Evolutionary conservation across 345 rosid genomes (phyloP).

Genomic region (Boechera retrofracta): DNA sequence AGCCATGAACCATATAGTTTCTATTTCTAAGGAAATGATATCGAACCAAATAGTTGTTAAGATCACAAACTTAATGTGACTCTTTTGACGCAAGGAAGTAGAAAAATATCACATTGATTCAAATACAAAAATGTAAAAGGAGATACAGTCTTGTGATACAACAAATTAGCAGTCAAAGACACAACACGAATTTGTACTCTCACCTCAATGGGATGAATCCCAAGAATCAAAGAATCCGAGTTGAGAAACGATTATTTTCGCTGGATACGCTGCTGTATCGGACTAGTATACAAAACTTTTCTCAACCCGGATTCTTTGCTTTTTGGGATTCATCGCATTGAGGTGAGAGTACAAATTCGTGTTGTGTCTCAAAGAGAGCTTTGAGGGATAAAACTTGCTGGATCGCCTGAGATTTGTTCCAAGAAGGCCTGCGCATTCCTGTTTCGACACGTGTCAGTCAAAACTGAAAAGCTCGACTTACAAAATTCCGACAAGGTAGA

Average conservation of each 20-base stretch:
- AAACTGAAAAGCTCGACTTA: not conserved
- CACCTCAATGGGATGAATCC: not conserved
- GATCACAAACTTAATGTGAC: not conserved
- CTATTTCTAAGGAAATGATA: too few species aligned
- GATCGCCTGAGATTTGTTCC: conserved; percentile 98
- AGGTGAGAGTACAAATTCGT: too few species aligned
- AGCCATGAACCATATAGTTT: not conserved
- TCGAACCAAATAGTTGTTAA: not conserved
- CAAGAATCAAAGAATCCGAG: too few species aligned
- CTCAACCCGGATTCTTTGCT: too few species aligned
- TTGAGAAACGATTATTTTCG: too few species aligned
- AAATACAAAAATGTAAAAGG: conserved; percentile 30
- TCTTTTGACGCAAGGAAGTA: too few species aligned
- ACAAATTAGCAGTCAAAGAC: too few species aligned
- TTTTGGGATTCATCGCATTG: too few species aligned
- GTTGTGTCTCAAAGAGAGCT: conserved; percentile 59
- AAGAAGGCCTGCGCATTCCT: conserved; percentile 97
- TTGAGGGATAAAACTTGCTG: conserved; percentile 90
- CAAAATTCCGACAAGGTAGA: not conserved
- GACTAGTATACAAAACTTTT: too few species aligned
- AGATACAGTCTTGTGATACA: conserved; percentile 39
- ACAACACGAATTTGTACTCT: too few species aligned
- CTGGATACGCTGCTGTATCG: too few species aligned
- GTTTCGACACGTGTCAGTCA: conserved; percentile 57
- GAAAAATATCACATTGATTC: not conserved